These are phyloP conservation scores for Xylaria scruposa DNA, from an alignment of 495 filamentous ascomycete genomes.

Conservation along the genomic window DNA sequence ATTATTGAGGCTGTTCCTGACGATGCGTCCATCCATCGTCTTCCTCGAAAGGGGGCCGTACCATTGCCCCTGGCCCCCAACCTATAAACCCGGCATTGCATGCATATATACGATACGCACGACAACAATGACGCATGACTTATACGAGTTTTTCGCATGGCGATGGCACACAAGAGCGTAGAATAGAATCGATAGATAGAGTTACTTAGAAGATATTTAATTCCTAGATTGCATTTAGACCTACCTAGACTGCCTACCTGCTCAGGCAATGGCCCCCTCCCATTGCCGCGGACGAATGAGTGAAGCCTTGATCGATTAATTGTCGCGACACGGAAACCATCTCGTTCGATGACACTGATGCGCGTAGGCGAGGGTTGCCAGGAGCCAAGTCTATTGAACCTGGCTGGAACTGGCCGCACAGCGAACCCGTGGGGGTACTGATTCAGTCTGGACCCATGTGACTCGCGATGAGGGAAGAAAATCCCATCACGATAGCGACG, in stretches of 20 bases:
- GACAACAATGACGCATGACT: background rate
- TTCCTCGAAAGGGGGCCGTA: background rate
- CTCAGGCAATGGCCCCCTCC: background rate
- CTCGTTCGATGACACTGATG: constrained; percentile 6
- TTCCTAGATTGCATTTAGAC: constrained; percentile 10
- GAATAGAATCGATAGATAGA: constrained; percentile 14
- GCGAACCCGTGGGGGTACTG: background rate
- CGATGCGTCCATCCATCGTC: background rate
- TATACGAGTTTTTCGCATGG: background rate
- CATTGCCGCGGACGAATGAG: background rate
- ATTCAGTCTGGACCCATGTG: constrained; percentile 16
- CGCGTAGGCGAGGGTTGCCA: constrained; percentile 6
- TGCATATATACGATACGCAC: background rate
- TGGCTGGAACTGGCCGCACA: background rate
- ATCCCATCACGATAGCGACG: constrained; percentile 7
- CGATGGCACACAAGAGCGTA: background rate
- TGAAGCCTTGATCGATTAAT: constrained; percentile 11
- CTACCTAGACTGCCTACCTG: constrained; percentile 1
- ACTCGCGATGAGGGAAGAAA: background rate
- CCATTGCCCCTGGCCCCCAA: constrained; percentile 21
- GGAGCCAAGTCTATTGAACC: background rate
- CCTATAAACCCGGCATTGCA: constrained; percentile 16
- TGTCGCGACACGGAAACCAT: background rate
- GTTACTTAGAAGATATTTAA: constrained; percentile 15
- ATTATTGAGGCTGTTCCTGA: constrained; percentile 5